These are phyloP conservation scores for Echites panduratus DNA, from an alignment of 257 asterid species.

Conservation along the genomic window DNA sequence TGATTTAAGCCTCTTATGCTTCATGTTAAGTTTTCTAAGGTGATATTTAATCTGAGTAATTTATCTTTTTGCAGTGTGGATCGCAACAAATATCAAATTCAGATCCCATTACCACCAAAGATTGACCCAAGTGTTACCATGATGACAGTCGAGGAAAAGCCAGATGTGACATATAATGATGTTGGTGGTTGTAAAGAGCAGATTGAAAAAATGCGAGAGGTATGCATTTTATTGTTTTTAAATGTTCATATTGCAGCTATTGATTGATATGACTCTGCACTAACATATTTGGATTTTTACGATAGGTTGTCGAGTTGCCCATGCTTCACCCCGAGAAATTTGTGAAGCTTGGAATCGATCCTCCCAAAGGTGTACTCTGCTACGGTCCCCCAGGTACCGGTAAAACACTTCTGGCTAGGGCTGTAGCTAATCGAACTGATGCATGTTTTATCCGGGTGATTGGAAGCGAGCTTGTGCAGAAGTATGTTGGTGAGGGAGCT, in stretches of 20 bases:
- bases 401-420: conserved; percentile 90
- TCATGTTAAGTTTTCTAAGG: neutral
- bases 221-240: conserved; percentile 17
- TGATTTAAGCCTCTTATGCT: neutral
- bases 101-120: conserved; percentile 96
- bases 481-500: conserved; percentile 99
- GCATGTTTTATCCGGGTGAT: conserved; percentile 97
- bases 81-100: conserved; percentile 92
- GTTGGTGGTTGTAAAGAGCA: conserved; percentile 99
- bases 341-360: conserved; percentile 94
- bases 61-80: conserved; percentile 60
- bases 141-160: conserved; percentile 99
- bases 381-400: conserved; percentile 99
- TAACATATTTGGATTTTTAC: neutral
- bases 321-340: conserved; percentile 99
- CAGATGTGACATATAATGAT: conserved; percentile 94
- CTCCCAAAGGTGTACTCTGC: conserved; percentile 97
- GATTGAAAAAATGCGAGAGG: conserved; percentile 99
- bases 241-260: neutral
- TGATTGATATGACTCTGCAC: neutral
- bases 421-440: conserved; percentile 97
- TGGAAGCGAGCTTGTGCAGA: conserved; percentile 97
- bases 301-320: conserved; percentile 95
- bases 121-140: conserved; percentile 98
- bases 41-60: conserved; percentile 15